Base-by-base conservation (phyloP, 129 eudicot species). In the Pulicaria dysenterica region DNA sequence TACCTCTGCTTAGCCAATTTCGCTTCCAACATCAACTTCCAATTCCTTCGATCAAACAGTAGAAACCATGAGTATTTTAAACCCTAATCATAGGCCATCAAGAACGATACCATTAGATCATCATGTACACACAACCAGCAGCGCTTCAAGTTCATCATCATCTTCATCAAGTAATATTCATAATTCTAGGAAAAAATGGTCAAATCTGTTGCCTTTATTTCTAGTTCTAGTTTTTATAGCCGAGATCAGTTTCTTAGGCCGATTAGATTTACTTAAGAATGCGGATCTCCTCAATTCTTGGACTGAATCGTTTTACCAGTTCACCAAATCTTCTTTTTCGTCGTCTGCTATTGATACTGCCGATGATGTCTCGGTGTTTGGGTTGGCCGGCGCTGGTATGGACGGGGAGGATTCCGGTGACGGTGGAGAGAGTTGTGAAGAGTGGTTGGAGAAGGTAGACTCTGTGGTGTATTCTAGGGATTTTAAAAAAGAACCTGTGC, bases 401-500 rank as follows among this genome's bases (percentile, higher is more conserved):
- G 82, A 64, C 65, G 76, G n/a, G 54, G 38, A 38, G 38, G 73
- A 62, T 72, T 73, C 55, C 8, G 67, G 38, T 8, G 46, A 17
- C 70, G 81, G 41, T 47, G 81, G 65, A 47, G 88, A 68, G 53
- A 71, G 78, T 8, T 94, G 98, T 64, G 96, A 94, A 74, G 88
- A 84, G 41, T 90, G 91, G 96, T 75, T 94, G 89, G 93, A 78
- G 74, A 86, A 77, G 68, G 84, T 76, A 72, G 98, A 94, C 60
- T 68, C 83, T 41, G 83, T 93, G 73, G 81, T 50, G 19, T 90
- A 87, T 72, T 76, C 86, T 56, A 89, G 98, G 81, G 95, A 93
- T 84, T 93, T 93, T 65, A 60, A 70, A 6, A 79, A 74, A 8
- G 78, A 85, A 10, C 98, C 98, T 7, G 47, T 93, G 7, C 53